Conservation (phyloP, 139 green algal genomes). For the Prasinococcaceae sp. region DNA sequence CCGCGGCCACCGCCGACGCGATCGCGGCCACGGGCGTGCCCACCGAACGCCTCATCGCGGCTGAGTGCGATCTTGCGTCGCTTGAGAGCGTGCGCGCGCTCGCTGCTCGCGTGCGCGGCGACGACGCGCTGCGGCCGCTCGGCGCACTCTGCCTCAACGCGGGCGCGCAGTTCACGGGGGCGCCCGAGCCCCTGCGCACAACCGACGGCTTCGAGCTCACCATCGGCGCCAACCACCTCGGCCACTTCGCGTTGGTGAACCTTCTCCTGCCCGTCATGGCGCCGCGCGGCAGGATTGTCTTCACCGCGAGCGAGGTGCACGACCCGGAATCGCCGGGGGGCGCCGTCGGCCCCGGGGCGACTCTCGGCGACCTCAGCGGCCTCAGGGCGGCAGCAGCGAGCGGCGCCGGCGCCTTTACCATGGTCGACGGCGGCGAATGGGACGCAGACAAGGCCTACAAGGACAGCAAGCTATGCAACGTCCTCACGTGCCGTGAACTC, state of each 20-base stretch:
- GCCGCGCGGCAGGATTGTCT: slow-evolving; percentile 6
- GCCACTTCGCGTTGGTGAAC: slow-evolving; percentile 29
- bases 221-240: slow-evolving; percentile 37
- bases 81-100: no score
- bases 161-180: slow-evolving; percentile 3
- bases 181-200: not conserved
- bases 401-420: not conserved
- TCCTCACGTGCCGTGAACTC: slow-evolving; percentile 30
- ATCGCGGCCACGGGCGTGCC: no score
- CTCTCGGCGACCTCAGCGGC: slow-evolving; percentile 1
- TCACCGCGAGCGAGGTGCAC: slow-evolving; percentile 21
- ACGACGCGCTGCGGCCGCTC: no score
- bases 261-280: slow-evolving; percentile 9
- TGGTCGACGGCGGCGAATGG: not conserved
- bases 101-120: no score
- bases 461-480: slow-evolving; percentile 41
- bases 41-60: no score
- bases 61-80: no score
- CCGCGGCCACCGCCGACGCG: no score
- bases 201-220: slow-evolving; percentile 28
- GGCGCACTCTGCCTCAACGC: slow-evolving; percentile 13
- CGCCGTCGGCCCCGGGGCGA: slow-evolving; percentile 8
- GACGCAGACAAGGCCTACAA: slow-evolving; percentile 31
- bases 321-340: slow-evolving; percentile 10
- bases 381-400: not conserved